Conservation (phyloP, 306 rosid genomes). For the Dryas drummondii region DNA sequence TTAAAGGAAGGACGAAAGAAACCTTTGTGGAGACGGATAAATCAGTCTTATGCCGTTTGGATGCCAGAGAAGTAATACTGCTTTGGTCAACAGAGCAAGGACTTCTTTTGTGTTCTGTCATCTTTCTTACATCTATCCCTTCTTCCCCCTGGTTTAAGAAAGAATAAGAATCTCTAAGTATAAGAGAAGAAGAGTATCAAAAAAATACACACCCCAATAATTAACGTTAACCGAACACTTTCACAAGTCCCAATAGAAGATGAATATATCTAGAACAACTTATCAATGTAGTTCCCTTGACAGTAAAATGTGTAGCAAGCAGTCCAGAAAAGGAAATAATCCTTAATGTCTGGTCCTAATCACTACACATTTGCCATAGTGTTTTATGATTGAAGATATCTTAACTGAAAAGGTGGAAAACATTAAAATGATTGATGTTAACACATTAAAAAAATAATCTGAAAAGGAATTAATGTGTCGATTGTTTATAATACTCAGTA, state of each 20-base stretch:
- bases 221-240: not conserved
- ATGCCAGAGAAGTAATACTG: slow-evolving; percentile 57
- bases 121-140: slow-evolving; percentile 69
- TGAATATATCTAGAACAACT: not conserved
- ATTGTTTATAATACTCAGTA: not conserved
- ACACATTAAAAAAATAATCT: not conserved
- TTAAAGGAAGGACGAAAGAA: slow-evolving; percentile 15
- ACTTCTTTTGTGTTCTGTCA: slow-evolving; percentile 82
- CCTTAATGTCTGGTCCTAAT: not conserved
- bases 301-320: not conserved
- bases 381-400: not conserved
- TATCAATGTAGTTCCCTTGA: not conserved
- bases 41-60: slow-evolving; percentile 89
- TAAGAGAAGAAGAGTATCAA: slow-evolving; percentile 7
- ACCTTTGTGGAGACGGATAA: slow-evolving; percentile 79
- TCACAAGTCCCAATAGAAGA: not conserved
- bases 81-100: slow-evolving; percentile 80
- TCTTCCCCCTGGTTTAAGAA: slow-evolving; percentile 52
- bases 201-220: slow-evolving; percentile 1
- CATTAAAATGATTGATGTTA: not conserved
- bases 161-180: slow-evolving; percentile 21
- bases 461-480: not conserved
- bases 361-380: not conserved
- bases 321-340: not conserved
- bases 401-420: not conserved